Base-by-base conservation (phyloP, 2,329 filamentous ascomycete species). In the Fusarium incarnatum region DNA sequence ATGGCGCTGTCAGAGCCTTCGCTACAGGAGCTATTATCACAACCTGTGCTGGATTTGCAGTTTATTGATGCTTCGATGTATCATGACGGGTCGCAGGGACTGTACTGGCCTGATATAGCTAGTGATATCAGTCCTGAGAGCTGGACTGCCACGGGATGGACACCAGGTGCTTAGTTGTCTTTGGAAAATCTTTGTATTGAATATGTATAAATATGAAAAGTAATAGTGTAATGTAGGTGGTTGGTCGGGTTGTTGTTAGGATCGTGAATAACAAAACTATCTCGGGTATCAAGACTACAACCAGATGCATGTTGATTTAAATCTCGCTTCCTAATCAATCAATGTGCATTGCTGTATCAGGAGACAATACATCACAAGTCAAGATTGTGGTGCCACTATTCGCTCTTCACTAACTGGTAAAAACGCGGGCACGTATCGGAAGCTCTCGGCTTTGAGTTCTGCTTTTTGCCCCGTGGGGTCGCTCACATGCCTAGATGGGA, bases 1-100 rank as follows among this genome's bases (percentile, higher is more conserved):
- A 80, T 81, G 79, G 78, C 78, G 0, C 53, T 80, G 5, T 76
- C 77, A 1, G 79, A 81, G 34, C 79, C 79, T 0, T 79, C 78
- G 4, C 32, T 81, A 32, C 79, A 81, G 27, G 78, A 80, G 22
- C 67, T 80, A 1, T 44, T 80, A 9, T 75, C 75, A 0, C 79
- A 80, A 63, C 76, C 78, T 0, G 72, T 78, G 2, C 32, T 79
- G 12, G 78, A 80, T 32, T 56, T 80, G 30, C 73, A 78, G 46
- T 80, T 80, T n/a, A 75, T 80, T 6, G 77, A 80, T 64, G 73
- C 74, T 1, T 71, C 67, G 0, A 75, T 75, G 73, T 75, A 75
- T 47, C 73, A 75, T 2, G 73, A 75, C 48, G 73, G 64, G 2
- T 60, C 68, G 2, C 73, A 70, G 41, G 73, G 73, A 3, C 4